Evolutionary conservation across 1,284 basidiomycete genomes (phyloP).

Genomic region (Hemileia vastatrix): DNA sequence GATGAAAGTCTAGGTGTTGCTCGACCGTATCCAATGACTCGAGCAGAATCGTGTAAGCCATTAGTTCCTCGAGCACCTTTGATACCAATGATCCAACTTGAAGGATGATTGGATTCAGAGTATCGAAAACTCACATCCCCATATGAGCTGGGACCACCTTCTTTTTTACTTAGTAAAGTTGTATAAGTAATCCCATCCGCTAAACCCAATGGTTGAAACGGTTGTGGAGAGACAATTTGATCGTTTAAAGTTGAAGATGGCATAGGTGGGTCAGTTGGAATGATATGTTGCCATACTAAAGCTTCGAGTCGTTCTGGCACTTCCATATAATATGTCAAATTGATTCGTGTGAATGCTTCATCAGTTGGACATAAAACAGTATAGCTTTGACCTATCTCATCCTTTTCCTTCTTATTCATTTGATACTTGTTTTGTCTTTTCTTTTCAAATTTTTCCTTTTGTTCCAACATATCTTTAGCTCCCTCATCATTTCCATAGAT

Average conservation of each 20-base stretch:
- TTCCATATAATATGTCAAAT: constrained; percentile 66
- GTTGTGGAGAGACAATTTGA: constrained; percentile 20
- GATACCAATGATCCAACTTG: constrained; percentile 72
- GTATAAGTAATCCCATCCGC: constrained; percentile 62
- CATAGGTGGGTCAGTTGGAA: constrained; percentile 50
- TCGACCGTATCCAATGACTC: constrained; percentile 68
- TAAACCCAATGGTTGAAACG: constrained; percentile 57
- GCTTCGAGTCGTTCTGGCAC: constrained; percentile 49
- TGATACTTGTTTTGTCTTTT: neutral
- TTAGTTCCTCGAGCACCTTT: constrained; percentile 70
- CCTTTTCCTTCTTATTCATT: constrained; percentile 5
- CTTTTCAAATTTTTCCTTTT: neutral
- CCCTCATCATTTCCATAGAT: constrained; percentile 59
- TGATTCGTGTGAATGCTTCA: constrained; percentile 77
- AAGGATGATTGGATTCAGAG: no score
- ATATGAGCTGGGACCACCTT: constrained; percentile 51
- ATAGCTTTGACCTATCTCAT: constrained; percentile 46
- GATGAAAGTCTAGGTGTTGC: constrained; percentile 51
- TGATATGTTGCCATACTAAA: constrained; percentile 80
- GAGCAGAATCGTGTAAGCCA: constrained; percentile 62
- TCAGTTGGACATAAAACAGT: constrained; percentile 84
- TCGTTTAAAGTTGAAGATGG: neutral
- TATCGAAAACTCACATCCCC: constrained; percentile 70
- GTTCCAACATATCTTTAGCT: neutral
- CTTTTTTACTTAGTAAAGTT: constrained; percentile 56